These are phyloP conservation scores for Liriodendron chinense DNA, from an alignment of 164 flowering plant species.

Conservation along the genomic window DNA sequence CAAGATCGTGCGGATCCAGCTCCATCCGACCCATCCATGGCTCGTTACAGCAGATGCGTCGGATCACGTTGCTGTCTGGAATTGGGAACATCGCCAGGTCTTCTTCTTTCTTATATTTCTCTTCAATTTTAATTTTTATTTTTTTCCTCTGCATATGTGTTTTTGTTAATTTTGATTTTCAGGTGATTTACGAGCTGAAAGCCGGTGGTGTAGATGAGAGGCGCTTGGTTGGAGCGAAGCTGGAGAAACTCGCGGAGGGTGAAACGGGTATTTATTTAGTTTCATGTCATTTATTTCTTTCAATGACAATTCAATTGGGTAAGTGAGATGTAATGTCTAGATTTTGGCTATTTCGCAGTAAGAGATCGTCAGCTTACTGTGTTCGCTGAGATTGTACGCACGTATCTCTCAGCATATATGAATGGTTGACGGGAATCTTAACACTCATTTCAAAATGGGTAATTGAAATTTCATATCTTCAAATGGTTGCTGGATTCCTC, in stretches of 20 bases:
- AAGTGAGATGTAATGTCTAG: not conserved
- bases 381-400: not conserved
- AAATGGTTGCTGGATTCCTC: not conserved
- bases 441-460: not conserved
- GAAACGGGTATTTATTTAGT: constrained; percentile 62
- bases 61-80: constrained; percentile 96
- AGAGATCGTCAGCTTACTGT: not conserved
- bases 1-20: constrained; percentile 81
- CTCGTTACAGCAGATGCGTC: constrained; percentile 95
- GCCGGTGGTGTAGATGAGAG: constrained; percentile 96
- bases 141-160: not conserved
- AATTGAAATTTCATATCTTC: not conserved
- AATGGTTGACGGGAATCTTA: not conserved
- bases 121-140: not conserved
- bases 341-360: not conserved
- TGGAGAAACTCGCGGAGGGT: constrained; percentile 99
- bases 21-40: constrained; percentile 99
- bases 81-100: constrained; percentile 99
- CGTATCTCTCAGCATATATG: not conserved
- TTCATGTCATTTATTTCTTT: not conserved
- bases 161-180: not conserved
- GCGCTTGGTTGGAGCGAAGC: constrained; percentile 91
- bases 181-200: constrained; percentile 95
- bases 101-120: not conserved
- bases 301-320: not conserved